Evolutionary conservation across 805 yeast genomes (phyloP), one percentile per base, ranked within the genome.

Genomic region (Ogataea angusta): DNA sequence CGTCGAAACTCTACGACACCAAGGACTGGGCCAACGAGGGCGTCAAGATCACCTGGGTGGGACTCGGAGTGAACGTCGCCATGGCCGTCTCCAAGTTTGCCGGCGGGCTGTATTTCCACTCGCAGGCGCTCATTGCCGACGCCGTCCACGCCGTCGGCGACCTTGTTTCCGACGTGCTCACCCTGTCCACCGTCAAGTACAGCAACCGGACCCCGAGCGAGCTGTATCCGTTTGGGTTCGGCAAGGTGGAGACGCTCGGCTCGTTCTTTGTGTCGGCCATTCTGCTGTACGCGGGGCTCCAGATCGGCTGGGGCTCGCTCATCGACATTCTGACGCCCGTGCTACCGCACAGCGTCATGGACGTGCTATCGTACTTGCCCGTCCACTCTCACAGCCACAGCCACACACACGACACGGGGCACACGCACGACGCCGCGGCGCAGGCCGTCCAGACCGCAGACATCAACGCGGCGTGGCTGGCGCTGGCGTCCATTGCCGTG

Each of bases 381-480:
- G 67, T 70, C 16, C 80, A 76, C 53, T 69, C 76, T 14, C 87
- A 80, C 49, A 50, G 71, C 15, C 87, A 80, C 57, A 52, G 65
- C 17, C 80, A 75, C 28, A 30, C 41, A 10, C 70, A 65, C 36
- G 59, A 63, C 4, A 74, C 67, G 42, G 43, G 49, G 13, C 36
- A 28, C 10, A 27, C 8, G 24, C 36, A 25, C 22, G 42, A 32
- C 12, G 26, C 32, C 2, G 33, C 35, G 15, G 39, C 21, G 9
- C 21, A 48, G 36, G 59, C 16, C 13, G 50, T 38, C 4, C 57
- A 57, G 19, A 68, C 73, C 0, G 77, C 86, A 0, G 76, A 88
- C 55, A 76, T 93, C 49, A 89, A 88, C 59, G 99, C 99, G 3
- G 97, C 96, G 2, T 89, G 96, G 95, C 73, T 93, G 32, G 99